Base-by-base conservation (phyloP, 2,329 filamentous ascomycete species). In the Phaeophleospora eucalypticola region DNA sequence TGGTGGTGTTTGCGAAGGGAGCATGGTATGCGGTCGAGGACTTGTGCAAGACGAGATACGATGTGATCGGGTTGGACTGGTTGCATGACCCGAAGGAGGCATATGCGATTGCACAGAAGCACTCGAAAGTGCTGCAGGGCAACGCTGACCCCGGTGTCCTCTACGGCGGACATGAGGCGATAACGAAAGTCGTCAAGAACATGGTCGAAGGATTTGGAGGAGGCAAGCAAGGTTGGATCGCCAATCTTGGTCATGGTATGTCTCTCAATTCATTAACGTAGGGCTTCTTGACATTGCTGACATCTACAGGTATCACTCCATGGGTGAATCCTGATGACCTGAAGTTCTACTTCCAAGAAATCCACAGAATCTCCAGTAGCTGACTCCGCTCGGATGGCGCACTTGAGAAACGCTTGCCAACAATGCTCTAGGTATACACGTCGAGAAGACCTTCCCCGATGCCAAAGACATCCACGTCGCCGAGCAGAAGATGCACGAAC, bases 1-100 rank as follows among this genome's bases (percentile, higher is more conserved):
- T 97, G 90, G 94, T 90, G 4, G 89, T 97, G 18, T 98, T 98
- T 68, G 89, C 93, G 29, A 98, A 98, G 74, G 93, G 93, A 9
- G 91, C 93, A 9, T 97, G 93, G 87, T 93, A 95, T 68, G 89
- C 89, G 3, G 77, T 98, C 40, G 87, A 96, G 58, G 83, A 87
- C 24, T 80, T 93, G 16, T 96, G 90, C 72, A 75, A 89, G 62
- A 80, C 90, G 14, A 90, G 89, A 34, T 98, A 97, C 74, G 81
- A 97, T 63, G 89, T 96, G 32, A 86, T 98, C 46, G 89, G 93
- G 4, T 76, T 98, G 56, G 93, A 98, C 71, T 98, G 93, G 93
- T 76, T 94, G 39, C 87, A 96, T 61, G 89, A 93, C 60, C 87
- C 93, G 9, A 84, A 84, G 2, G 83, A 93, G 58, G 90, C 93